Percentiles rank a stretch among this genome's conserved stretches.
Evolutionary conservation across 352 stramenopile genomes (phyloP).

Genomic region (Phytopythium mirpurense): DNA sequence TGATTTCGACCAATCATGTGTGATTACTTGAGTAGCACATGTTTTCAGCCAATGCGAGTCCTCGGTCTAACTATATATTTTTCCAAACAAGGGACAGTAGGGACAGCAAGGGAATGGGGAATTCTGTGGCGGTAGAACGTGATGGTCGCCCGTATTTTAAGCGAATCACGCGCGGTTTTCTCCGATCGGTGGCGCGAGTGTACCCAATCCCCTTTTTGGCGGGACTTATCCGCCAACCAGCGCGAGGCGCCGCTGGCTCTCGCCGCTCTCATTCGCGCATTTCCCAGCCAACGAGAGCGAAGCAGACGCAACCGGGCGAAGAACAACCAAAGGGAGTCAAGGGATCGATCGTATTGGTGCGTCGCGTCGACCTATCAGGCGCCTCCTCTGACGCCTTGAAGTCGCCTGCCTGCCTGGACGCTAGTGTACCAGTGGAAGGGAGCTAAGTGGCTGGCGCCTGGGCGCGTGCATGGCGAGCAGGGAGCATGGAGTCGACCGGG

Average conservation of each 20-base stretch:
- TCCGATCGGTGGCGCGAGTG: slow-evolving; percentile 29
- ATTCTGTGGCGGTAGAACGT: slow-evolving; percentile 1
- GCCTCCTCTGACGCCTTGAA: background rate
- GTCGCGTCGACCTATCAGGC: background rate
- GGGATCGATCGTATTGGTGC: background rate
- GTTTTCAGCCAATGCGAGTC: slow-evolving; percentile 17
- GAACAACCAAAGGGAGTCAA: no score
- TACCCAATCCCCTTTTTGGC: slow-evolving; percentile 20
- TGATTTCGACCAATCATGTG: slow-evolving; percentile 4
- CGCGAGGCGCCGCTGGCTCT: slow-evolving; percentile 7
- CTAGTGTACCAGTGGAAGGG: no score
- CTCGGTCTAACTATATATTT: no score
- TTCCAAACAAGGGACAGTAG: no score
- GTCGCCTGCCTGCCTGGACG: no score
- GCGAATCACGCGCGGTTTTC: slow-evolving; percentile 6
- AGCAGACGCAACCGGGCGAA: slow-evolving; percentile 1
- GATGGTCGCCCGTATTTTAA: slow-evolving; percentile 1
- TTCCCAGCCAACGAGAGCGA: slow-evolving; percentile 31
- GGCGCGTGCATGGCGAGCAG: no score
- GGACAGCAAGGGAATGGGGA: background rate
- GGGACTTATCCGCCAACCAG: slow-evolving; percentile 32
- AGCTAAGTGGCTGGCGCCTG: no score
- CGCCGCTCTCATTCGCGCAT: slow-evolving; percentile 37
- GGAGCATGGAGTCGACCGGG: slow-evolving; percentile 14
- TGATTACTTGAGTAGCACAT: no score